Conservation (phyloP, 495 filamentous ascomycete species). For the Trichoderma erinaceum region DNA sequence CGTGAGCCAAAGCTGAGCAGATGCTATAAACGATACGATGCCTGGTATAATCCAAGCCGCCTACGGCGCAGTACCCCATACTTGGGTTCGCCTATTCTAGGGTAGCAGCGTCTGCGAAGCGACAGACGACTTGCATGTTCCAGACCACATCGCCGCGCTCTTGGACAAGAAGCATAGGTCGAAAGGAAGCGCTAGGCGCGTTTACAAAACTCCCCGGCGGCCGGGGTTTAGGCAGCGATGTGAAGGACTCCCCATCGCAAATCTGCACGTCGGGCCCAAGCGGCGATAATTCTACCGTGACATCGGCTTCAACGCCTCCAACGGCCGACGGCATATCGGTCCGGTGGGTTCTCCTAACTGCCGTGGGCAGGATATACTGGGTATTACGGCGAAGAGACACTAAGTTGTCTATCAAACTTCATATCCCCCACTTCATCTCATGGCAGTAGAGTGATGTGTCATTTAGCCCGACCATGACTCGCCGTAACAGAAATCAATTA, state of each 20-base stretch:
- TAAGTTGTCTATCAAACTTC: slow-evolving; percentile 1
- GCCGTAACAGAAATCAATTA: background rate
- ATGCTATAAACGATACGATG: background rate
- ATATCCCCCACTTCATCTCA: slow-evolving; percentile 10
- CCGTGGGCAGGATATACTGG: background rate
- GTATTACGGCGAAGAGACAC: background rate
- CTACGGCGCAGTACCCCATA: background rate
- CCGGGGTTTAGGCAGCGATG: background rate
- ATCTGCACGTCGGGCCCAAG: background rate
- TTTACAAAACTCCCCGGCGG: background rate
- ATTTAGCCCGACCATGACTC: background rate
- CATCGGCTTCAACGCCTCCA: slow-evolving; percentile 1
- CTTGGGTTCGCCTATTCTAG: background rate
- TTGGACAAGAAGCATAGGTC: background rate
- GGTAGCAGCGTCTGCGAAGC: background rate
- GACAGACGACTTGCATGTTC: background rate
- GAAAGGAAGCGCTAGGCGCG: background rate
- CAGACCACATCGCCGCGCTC: background rate
- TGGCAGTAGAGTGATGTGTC: slow-evolving; percentile 1
- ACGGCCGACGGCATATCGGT: slow-evolving; percentile 6
- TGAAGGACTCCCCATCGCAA: background rate
- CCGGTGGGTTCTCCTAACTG: background rate
- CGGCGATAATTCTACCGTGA: background rate
- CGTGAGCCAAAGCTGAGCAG: background rate
- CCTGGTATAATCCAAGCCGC: background rate